Evolutionary conservation across 2,329 filamentous ascomycete genomes (phyloP).

Genomic region (Pseudogymnoascus sp.): DNA sequence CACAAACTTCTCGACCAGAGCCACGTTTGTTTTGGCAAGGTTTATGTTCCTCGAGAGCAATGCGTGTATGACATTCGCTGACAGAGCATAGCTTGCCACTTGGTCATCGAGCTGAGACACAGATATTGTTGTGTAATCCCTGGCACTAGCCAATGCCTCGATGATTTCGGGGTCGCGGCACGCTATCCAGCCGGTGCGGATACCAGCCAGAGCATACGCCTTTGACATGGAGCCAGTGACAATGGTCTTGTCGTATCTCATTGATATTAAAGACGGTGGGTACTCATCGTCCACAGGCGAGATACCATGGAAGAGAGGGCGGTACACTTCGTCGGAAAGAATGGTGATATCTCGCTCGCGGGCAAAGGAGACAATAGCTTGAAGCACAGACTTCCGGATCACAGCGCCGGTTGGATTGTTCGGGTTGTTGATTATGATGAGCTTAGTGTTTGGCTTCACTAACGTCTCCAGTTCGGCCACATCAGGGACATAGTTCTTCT

Average conservation of each 20-base stretch:
- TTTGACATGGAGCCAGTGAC: conserved; percentile 79
- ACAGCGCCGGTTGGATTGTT: conserved; percentile 75
- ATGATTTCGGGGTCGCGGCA: conserved; percentile 56
- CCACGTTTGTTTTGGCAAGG: conserved; percentile 60
- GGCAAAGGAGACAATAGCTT: conserved; percentile 56
- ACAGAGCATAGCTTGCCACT: conserved; percentile 67
- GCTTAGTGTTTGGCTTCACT: conserved; percentile 62
- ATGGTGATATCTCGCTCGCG: conserved; percentile 55
- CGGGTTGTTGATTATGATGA: conserved; percentile 65
- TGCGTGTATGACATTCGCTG: conserved; percentile 52
- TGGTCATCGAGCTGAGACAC: conserved; percentile 77
- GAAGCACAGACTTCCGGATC: conserved; percentile 53
- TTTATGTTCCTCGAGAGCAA: conserved; percentile 56
- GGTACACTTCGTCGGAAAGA: conserved; percentile 74
- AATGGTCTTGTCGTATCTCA: conserved; percentile 64
- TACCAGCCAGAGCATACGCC: conserved; percentile 73
- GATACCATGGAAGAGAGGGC: conserved; percentile 63
- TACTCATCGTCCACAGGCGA: conserved; percentile 32
- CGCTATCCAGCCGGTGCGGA: conserved; percentile 77
- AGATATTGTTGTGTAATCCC: conserved; percentile 81
- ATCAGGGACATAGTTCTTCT: conserved; percentile 59
- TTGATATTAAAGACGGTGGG: conserved; percentile 60
- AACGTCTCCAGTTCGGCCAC: conserved; percentile 56
- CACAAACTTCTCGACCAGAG: conserved; percentile 59
- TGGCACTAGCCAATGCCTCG: conserved; percentile 51